A percentile compares a stretch with the other conserved stretches of the same genome.
Conservation (phyloP, 441 rosid genomes). For the Arabidopsis lyrata region DNA sequence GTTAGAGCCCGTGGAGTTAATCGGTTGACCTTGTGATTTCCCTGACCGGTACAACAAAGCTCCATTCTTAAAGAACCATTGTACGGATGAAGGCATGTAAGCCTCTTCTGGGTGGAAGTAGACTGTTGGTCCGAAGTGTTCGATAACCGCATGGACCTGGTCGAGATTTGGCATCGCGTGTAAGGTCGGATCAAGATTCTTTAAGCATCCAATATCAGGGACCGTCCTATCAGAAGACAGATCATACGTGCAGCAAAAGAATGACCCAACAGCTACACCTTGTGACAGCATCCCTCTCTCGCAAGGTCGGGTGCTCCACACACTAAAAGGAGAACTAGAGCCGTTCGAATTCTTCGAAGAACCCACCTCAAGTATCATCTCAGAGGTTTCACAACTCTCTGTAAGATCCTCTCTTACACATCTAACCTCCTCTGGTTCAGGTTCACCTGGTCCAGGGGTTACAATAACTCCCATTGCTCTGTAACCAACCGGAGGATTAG, state of each 20-base stretch:
- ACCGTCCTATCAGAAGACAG: constrained; percentile 39
- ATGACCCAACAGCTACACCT: constrained; percentile 71
- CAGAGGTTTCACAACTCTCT: constrained; percentile 60
- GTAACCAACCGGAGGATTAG: constrained; percentile 69
- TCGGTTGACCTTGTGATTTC: constrained; percentile 49
- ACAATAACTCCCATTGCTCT: constrained; percentile 70
- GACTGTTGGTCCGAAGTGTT: constrained; percentile 68
- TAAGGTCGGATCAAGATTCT: constrained; percentile 57
- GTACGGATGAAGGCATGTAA: constrained; percentile 71
- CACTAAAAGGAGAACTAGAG: constrained; percentile 48
- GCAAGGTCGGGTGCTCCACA: constrained; percentile 64
- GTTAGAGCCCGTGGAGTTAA: constrained; percentile 59
- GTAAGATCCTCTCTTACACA: constrained; percentile 75
- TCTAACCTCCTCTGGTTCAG: constrained; percentile 57
- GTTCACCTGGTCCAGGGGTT: constrained; percentile 50
- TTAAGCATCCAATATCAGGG: constrained; percentile 61
- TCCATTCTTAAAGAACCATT: constrained; percentile 75
- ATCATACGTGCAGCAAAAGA: constrained; percentile 57
- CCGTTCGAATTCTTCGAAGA: constrained; percentile 38
- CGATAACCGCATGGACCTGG: constrained; percentile 59
- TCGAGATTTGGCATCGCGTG: constrained; percentile 69
- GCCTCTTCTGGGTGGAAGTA: constrained; percentile 75
- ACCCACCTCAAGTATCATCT: constrained; percentile 51
- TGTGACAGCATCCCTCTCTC: constrained; percentile 58
- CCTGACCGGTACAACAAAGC: constrained; percentile 57